Evolutionary conservation across 331 rosid species (phyloP), one percentile per base, ranked within the genome.

Genomic region (Telfairia occidentalis): DNA sequence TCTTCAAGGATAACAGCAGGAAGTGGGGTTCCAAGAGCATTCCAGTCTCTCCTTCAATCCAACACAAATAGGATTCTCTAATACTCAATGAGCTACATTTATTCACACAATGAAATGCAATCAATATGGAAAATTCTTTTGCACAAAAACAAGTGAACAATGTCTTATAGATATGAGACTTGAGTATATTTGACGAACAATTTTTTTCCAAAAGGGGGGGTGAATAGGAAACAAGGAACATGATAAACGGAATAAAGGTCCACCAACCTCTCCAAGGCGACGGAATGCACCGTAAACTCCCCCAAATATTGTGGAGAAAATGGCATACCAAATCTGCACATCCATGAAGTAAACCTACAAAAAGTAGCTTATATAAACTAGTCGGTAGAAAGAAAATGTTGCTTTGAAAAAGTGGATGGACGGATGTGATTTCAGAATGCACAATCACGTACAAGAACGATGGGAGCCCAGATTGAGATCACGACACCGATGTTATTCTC

Each of bases 251-350:
- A 74, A 67, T 19, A 43, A 54, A 69, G 19, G 7, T 50, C 37
- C 81, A 88, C 89, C 54, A 84, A 94, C 97, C 98, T 94, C 98
- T 82, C 98, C 96, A 81, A 94, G 85, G 69, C 96, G 96, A 58
- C 96, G 87, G 84, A 91, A 91, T 79, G 98, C 98, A 78, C 97
- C 98, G 78, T 90, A 89, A 77, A 91, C 80, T 77, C 98, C 98
- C 55, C 98, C 98, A 26, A 82, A 90, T 49, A 94, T 75, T 55
- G 98, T 94, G 79, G 96, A 88, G 83, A 81, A 94, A 75, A 94
- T 94, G 80, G 98, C 96, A 88, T 89, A 94, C 98, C 98, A 94
- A 78, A 94, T 94, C 82, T 94, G 98, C 26, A 95, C 89, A 84
- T 94, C 98, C 97, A 94, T 94, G 83, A 94, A 94, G 87, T 94